phyloP scores from a whole-genome alignment of 192 early-diverging fungal genomes.

The Piromyces finnis region DNA sequence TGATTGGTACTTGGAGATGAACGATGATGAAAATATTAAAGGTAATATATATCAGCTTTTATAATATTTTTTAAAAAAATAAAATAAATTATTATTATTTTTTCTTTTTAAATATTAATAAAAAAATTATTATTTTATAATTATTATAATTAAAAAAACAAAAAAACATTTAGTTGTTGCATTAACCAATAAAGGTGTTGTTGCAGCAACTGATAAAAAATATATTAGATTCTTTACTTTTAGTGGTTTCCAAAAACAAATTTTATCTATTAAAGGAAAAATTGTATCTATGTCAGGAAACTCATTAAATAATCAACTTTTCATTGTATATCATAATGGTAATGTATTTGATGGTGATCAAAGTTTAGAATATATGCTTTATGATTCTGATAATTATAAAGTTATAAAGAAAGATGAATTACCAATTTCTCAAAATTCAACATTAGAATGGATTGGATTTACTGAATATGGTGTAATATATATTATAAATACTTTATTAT shows the following conservation, averaged over 20 bases:
- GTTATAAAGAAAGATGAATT: slow-evolving; percentile 35
- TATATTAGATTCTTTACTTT: slow-evolving; percentile 62
- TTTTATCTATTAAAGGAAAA: slow-evolving; percentile 40
- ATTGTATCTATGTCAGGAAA: slow-evolving; percentile 17
- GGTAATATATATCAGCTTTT: slow-evolving; percentile 12
- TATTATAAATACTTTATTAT: background rate
- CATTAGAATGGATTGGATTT: slow-evolving; percentile 69
- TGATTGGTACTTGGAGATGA: slow-evolving; percentile 61
- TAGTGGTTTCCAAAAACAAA: slow-evolving; percentile 57
- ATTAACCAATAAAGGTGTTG: slow-evolving; percentile 39
- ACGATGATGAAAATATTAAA: slow-evolving; percentile 43
- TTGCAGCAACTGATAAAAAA: slow-evolving; percentile 52
- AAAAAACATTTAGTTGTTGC: slow-evolving; percentile 56
- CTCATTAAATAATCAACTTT: slow-evolving; percentile 7
- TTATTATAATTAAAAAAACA: background rate
- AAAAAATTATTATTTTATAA: background rate
- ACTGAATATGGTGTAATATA: slow-evolving; percentile 45
- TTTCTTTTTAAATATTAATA: background rate
- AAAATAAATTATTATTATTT: too few species aligned
- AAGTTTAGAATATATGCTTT: slow-evolving; percentile 40
- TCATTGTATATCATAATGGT: slow-evolving; percentile 27
- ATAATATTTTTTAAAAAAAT: too few species aligned
- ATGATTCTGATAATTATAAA: slow-evolving; percentile 29
- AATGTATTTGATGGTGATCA: slow-evolving; percentile 23
- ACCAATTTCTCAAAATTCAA: slow-evolving; percentile 37